Percentiles rank a stretch among this genome's conserved stretches.
phyloP scores from a whole-genome alignment of 768 basidiomycete species.

The Infundibulicybe gibba region DNA sequence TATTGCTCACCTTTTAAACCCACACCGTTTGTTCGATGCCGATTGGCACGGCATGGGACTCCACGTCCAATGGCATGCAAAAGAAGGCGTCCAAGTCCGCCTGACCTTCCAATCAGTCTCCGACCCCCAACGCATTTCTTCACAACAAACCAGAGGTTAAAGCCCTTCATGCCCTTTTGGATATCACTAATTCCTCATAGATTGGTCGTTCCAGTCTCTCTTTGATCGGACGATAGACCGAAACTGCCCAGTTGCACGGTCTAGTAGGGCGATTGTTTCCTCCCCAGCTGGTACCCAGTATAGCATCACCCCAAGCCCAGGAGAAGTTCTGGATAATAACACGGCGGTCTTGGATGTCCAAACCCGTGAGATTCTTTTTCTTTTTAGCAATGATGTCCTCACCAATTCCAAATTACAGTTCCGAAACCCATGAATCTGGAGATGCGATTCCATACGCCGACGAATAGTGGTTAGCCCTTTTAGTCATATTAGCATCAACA shows the following conservation, averaged over 20 bases:
- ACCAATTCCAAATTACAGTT: conserved; percentile 5
- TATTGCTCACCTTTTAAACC: conserved; percentile 77
- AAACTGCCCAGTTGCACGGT: conserved; percentile 66
- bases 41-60: conserved; percentile 90
- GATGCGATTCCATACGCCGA: too few relatives aligned
- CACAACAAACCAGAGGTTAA: conserved; percentile 53
- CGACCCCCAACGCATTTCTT: conserved; percentile 63
- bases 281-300: conserved; percentile 41
- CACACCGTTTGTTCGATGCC: conserved; percentile 83
- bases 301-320: conserved; percentile 50
- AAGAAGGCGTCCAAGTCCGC: conserved; percentile 57
- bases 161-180: not conserved
- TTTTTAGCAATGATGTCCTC: not conserved
- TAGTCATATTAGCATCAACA: not conserved
- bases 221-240: conserved; percentile 65
- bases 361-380: conserved; percentile 32
- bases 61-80: conserved; percentile 63
- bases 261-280: conserved; percentile 50
- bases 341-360: conserved; percentile 46
- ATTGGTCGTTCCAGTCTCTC: conserved; percentile 70
- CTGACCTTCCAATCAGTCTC: conserved; percentile 74
- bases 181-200: conserved; percentile 27
- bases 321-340: conserved; percentile 20
- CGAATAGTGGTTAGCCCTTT: conserved; percentile 48
- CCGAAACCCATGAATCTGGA: too few relatives aligned